Conservation (phyloP, 139 green algal species). For the Haematococcus sp. region DNA sequence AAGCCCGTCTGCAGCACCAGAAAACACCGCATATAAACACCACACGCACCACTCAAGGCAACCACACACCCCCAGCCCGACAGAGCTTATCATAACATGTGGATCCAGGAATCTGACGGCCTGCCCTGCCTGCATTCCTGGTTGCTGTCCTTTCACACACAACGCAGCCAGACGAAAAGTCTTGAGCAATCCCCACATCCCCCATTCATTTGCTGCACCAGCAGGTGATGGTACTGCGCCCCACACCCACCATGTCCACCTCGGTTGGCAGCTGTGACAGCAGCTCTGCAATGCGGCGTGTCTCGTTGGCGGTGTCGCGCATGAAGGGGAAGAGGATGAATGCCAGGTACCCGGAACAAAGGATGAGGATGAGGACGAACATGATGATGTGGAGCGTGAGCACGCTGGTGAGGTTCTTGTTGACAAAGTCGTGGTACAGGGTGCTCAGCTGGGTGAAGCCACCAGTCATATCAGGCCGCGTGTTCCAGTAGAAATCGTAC, state of each 20-base stretch:
- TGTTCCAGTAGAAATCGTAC: conserved; percentile 14
- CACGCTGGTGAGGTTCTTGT: conserved; percentile 6
- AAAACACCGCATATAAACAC: too few relatives aligned
- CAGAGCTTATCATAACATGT: too few relatives aligned
- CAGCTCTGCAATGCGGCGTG: conserved; percentile 45
- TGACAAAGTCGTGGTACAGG: conserved; percentile 2
- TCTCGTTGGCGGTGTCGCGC: conserved; percentile 27
- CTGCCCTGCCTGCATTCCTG: too few relatives aligned
- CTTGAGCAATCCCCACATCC: too few relatives aligned
- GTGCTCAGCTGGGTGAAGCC: neutral
- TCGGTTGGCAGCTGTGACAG: conserved; percentile 41
- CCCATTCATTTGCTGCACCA: too few relatives aligned
- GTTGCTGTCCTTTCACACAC: too few relatives aligned
- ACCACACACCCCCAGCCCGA: too few relatives aligned
- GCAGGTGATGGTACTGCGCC: too few relatives aligned
- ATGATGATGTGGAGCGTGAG: conserved; percentile 22
- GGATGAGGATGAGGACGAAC: conserved; percentile 24
- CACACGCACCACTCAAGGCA: too few relatives aligned
- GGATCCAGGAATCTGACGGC: too few relatives aligned
- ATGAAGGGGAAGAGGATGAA: conserved; percentile 33
- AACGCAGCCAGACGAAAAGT: too few relatives aligned
- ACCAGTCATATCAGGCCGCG: neutral
- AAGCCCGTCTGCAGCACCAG: too few relatives aligned
- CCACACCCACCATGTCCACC: conserved; percentile 1
- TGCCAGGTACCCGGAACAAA: conserved; percentile 9